Percentiles rank a stretch among this genome's conserved stretches.
Conservation (phyloP, 2,329 filamentous ascomycete species). For the Alternaria triticimaculans region DNA sequence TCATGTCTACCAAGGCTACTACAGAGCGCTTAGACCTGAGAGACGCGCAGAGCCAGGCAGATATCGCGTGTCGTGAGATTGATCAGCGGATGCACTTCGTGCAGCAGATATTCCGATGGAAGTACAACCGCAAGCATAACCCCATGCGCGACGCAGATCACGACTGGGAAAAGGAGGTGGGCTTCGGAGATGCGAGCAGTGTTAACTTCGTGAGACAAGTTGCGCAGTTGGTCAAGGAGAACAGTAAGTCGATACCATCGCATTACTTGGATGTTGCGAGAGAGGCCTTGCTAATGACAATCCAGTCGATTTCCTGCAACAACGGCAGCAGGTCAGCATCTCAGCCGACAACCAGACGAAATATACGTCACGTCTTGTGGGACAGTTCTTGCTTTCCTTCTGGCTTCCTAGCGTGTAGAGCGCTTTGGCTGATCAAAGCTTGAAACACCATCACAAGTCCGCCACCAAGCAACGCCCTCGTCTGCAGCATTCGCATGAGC, state of each 20-base stretch:
- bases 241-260: slow-evolving; percentile 43
- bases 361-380: slow-evolving; percentile 54
- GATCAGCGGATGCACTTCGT: slow-evolving; percentile 55
- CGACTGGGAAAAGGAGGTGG: slow-evolving; percentile 48
- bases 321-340: slow-evolving; percentile 48
- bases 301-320: slow-evolving; percentile 49
- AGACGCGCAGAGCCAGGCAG: slow-evolving; percentile 44
- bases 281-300: slow-evolving; percentile 13
- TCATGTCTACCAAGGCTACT: slow-evolving; percentile 49
- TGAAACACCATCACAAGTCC: neutral
- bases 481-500: neutral
- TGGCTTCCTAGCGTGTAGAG: slow-evolving; percentile 32
- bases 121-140: slow-evolving; percentile 54
- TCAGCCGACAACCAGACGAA: slow-evolving; percentile 46
- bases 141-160: slow-evolving; percentile 48
- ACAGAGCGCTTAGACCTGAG: slow-evolving; percentile 37
- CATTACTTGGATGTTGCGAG: neutral
- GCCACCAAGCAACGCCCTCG: neutral
- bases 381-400: slow-evolving; percentile 51
- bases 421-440: neutral
- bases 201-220: slow-evolving; percentile 49
- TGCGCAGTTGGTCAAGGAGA: slow-evolving; percentile 50
- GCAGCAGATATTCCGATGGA: slow-evolving; percentile 55
- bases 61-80: slow-evolving; percentile 52
- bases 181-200: slow-evolving; percentile 43